phyloP scores from a whole-genome alignment of 371 early-diverging fungal species.

The Furculomyces boomerangus region DNA sequence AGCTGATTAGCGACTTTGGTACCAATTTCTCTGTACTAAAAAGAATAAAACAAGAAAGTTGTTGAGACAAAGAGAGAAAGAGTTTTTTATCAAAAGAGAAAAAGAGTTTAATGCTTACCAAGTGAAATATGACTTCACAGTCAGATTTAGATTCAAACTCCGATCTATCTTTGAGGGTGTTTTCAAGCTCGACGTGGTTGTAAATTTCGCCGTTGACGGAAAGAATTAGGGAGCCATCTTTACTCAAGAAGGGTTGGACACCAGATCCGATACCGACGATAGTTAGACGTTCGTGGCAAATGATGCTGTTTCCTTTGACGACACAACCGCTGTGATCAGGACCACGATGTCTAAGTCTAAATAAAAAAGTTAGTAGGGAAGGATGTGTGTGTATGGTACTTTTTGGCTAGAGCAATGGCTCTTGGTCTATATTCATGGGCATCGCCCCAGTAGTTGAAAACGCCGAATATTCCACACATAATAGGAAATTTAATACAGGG shows the following conservation, averaged over 20 bases:
- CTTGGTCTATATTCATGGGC: constrained; percentile 54
- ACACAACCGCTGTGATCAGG: constrained; percentile 92
- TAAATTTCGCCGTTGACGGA: constrained; percentile 95
- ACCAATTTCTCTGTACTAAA: constrained; percentile 73
- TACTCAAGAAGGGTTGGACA: constrained; percentile 85
- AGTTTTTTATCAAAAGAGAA: neutral
- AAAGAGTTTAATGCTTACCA: constrained; percentile 35
- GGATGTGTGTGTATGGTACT: constrained; percentile 28
- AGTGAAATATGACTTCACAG: constrained; percentile 86
- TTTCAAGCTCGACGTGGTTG: constrained; percentile 78
- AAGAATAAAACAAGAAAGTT: neutral
- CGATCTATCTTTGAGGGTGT: constrained; percentile 41
- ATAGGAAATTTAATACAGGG: too few species aligned
- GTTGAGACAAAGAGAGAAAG: neutral
- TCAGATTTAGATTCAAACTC: constrained; percentile 86
- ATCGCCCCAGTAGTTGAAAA: constrained; percentile 69
- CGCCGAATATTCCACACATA: constrained; percentile 95
- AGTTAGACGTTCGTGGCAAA: constrained; percentile 92
- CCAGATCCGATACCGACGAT: constrained; percentile 92
- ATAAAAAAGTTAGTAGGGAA: neutral
- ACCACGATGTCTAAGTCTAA: constrained; percentile 75
- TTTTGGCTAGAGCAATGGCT: constrained; percentile 71
- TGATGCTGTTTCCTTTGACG: constrained; percentile 55
- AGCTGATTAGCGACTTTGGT: constrained; percentile 54
- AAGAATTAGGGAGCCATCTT: constrained; percentile 62